These are phyloP conservation scores for Sisymbrium irio DNA, from an alignment of 345 rosid species.

Conservation along the genomic window DNA sequence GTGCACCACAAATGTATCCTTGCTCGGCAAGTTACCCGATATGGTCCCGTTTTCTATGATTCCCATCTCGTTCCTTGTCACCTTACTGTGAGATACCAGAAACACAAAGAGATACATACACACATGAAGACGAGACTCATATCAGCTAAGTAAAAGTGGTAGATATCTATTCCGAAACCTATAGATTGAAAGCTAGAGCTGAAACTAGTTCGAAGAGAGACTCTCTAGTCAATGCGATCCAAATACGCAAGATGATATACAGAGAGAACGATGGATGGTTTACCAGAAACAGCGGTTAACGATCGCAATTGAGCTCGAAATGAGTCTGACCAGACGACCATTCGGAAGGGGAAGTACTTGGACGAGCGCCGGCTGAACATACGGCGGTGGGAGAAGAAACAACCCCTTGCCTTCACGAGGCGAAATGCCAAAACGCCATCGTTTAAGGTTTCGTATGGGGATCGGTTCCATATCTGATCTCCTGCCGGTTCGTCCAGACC, in stretches of 20 bases:
- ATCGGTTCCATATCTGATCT: not conserved
- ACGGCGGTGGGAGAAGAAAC: conserved; percentile 21
- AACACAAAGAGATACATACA: not conserved
- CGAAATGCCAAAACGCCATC: not conserved
- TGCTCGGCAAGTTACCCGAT: conserved; percentile 60
- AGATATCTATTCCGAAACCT: not conserved
- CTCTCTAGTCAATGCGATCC: conserved; percentile 12
- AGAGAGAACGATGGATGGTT: not conserved
- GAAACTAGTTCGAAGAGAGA: not conserved
- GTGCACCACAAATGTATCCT: conserved; percentile 62
- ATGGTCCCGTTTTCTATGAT: conserved; percentile 63
- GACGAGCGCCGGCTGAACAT: not conserved
- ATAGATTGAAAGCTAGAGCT: not conserved
- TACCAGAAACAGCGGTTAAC: not conserved
- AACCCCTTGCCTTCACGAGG: not conserved
- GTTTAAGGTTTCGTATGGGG: not conserved
- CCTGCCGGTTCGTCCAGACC: not conserved
- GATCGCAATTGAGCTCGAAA: not conserved
- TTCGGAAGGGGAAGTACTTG: not conserved
- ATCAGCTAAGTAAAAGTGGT: too few species aligned
- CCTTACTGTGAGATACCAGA: conserved; percentile 11
- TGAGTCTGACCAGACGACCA: not conserved
- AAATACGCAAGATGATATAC: not conserved
- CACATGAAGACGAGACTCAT: not conserved
- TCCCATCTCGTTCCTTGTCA: conserved; percentile 48